A percentile compares a stretch with the other conserved stretches of the same genome.
phyloP scores from a whole-genome alignment of 805 yeast genomes.

The Candida orba region DNA sequence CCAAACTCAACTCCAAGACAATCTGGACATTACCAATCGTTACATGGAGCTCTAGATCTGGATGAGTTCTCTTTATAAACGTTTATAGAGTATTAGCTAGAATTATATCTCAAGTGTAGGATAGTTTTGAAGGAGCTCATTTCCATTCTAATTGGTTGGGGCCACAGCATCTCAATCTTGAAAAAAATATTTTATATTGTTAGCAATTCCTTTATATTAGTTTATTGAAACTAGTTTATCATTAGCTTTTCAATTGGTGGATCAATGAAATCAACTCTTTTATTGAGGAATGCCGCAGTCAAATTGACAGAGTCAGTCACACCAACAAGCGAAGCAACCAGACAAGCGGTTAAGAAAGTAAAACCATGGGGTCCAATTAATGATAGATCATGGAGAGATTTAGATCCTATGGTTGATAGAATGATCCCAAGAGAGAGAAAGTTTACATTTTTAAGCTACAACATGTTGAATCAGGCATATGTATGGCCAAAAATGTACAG shows the following conservation, averaged over 20 bases:
- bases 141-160: no score
- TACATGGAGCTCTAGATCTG: slow-evolving; percentile 20
- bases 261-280: no score
- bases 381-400: slow-evolving; percentile 5
- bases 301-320: background rate
- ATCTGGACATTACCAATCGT: slow-evolving; percentile 17
- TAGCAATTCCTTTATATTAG: no score
- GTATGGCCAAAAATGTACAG: slow-evolving; percentile 54
- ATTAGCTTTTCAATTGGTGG: no score
- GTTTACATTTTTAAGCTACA: slow-evolving; percentile 32
- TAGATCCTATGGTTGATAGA: slow-evolving; percentile 4
- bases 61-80: slow-evolving; percentile 14
- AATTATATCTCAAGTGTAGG: background rate
- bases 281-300: background rate
- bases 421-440: background rate
- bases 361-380: slow-evolving; percentile 4
- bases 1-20: slow-evolving; percentile 29
- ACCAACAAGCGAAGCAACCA: background rate
- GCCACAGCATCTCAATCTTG: no score
- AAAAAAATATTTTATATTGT: no score
- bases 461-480: slow-evolving; percentile 46
- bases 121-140: no score
- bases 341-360: background rate
- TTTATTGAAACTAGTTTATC: no score
- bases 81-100: background rate